These are phyloP conservation scores for Sporothrix variecibatus DNA, from an alignment of 2,329 filamentous ascomycete genomes.

Conservation along the genomic window DNA sequence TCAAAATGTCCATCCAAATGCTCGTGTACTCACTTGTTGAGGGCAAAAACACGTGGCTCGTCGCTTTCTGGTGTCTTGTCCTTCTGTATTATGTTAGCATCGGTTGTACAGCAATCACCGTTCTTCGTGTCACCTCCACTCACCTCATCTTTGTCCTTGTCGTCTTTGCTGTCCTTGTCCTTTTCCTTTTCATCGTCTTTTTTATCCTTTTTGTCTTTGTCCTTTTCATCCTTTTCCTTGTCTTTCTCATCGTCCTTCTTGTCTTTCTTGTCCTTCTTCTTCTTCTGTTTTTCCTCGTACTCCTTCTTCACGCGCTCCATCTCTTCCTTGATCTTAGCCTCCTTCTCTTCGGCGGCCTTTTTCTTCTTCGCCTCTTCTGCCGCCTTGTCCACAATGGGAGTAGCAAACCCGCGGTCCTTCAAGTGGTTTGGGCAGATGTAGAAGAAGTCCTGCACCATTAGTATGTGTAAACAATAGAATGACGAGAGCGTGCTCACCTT, in stretches of 20 bases:
- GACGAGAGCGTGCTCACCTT: slow-evolving; percentile 59
- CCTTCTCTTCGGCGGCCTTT: slow-evolving; percentile 64
- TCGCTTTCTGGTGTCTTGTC: slow-evolving; percentile 56
- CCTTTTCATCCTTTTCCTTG: slow-evolving; percentile 46
- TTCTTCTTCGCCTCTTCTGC: slow-evolving; percentile 65
- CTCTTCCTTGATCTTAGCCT: slow-evolving; percentile 66
- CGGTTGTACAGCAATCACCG: neutral
- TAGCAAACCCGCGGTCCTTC: slow-evolving; percentile 78
- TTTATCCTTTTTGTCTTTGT: slow-evolving; percentile 45
- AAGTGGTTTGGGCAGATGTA: slow-evolving; percentile 84
- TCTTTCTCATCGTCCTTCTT: slow-evolving; percentile 57
- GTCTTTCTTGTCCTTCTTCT: slow-evolving; percentile 68
- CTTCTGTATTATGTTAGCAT: neutral
- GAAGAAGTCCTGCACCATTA: slow-evolving; percentile 71
- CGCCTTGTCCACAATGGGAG: slow-evolving; percentile 70
- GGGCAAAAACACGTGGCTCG: slow-evolving; percentile 76
- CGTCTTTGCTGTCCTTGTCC: neutral
- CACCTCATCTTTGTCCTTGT: slow-evolving; percentile 17
- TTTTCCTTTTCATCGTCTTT: slow-evolving; percentile 33
- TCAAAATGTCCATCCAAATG: neutral
- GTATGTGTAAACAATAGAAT: neutral
- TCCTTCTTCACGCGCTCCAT: slow-evolving; percentile 69
- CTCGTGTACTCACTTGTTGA: slow-evolving; percentile 67
- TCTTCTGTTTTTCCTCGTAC: slow-evolving; percentile 71
- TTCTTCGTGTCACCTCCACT: no score